Conservation (phyloP, 2,329 filamentous ascomycete genomes). For the Dactylellina sp. region DNA sequence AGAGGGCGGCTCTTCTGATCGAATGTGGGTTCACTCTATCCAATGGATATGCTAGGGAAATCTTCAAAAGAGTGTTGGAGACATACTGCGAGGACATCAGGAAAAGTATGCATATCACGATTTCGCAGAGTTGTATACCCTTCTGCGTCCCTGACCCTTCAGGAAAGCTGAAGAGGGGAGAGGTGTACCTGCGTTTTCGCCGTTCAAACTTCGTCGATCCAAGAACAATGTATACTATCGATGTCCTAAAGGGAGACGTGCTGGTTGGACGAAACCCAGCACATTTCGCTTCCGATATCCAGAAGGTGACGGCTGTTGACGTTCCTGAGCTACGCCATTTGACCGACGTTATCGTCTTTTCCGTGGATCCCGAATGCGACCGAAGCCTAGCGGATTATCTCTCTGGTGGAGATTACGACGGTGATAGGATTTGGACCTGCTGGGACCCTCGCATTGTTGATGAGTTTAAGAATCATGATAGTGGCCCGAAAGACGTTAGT, state of each 20-base stretch:
- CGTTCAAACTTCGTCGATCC: conserved; percentile 56
- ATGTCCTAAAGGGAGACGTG: conserved; percentile 70
- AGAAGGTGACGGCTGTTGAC: conserved; percentile 69
- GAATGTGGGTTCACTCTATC: conserved; percentile 70
- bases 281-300: conserved; percentile 77
- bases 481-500: conserved; percentile 34
- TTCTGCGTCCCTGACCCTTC: conserved; percentile 78
- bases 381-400: conserved; percentile 76
- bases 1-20: conserved; percentile 9
- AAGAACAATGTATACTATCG: conserved; percentile 52
- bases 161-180: conserved; percentile 71
- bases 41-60: conserved; percentile 67
- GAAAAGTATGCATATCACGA: conserved; percentile 71
- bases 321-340: conserved; percentile 73
- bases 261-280: conserved; percentile 78
- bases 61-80: conserved; percentile 67
- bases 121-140: conserved; percentile 72
- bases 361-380: conserved; percentile 68
- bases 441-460: conserved; percentile 76
- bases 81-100: conserved; percentile 69
- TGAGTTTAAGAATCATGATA: not conserved
- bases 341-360: conserved; percentile 84
- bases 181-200: conserved; percentile 77
- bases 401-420: conserved; percentile 84
- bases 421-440: conserved; percentile 79